Percentiles rank a stretch among this genome's conserved stretches.
Evolutionary conservation across 805 yeast genomes (phyloP).

Genomic region (Millerozyma miso): DNA sequence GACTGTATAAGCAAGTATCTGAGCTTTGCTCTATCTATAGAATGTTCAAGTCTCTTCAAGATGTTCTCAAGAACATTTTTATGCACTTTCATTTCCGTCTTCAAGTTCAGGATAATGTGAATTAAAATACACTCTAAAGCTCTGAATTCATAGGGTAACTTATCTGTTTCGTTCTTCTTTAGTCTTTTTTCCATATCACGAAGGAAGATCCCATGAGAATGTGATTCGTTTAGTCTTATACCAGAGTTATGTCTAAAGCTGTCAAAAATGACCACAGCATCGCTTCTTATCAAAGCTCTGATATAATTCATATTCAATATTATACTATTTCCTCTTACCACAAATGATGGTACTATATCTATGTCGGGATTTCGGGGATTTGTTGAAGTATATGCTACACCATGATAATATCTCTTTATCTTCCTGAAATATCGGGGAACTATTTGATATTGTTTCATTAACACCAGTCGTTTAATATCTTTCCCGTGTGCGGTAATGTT

Average conservation of each 20-base stretch:
- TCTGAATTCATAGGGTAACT: conserved; percentile 80
- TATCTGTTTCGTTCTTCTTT: conserved; percentile 24
- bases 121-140: conserved; percentile 86
- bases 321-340: conserved; percentile 45
- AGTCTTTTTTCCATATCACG: conserved; percentile 39
- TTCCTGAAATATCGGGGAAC: conserved; percentile 58
- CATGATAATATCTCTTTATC: conserved; percentile 32
- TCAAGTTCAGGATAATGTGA: conserved; percentile 71
- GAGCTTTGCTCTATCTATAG: conserved; percentile 75
- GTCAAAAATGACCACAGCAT: conserved; percentile 48
- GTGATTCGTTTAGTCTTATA: conserved; percentile 43
- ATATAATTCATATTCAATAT: conserved; percentile 47
- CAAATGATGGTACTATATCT: conserved; percentile 56
- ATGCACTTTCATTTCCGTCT: conserved; percentile 84
- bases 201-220: conserved; percentile 40
- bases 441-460: conserved; percentile 43
- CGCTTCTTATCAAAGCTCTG: conserved; percentile 49
- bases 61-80: conserved; percentile 71
- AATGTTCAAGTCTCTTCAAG: conserved; percentile 71
- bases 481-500: conserved; percentile 41
- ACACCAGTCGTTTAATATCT: conserved; percentile 39
- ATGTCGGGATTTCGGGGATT: conserved; percentile 17
- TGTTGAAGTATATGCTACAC: conserved; percentile 8
- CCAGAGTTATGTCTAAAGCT: conserved; percentile 17
- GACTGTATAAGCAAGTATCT: conserved; percentile 77